These are phyloP conservation scores for Phytophthora cryptogea DNA, from an alignment of 352 stramenopile genomes.

Conservation along the genomic window DNA sequence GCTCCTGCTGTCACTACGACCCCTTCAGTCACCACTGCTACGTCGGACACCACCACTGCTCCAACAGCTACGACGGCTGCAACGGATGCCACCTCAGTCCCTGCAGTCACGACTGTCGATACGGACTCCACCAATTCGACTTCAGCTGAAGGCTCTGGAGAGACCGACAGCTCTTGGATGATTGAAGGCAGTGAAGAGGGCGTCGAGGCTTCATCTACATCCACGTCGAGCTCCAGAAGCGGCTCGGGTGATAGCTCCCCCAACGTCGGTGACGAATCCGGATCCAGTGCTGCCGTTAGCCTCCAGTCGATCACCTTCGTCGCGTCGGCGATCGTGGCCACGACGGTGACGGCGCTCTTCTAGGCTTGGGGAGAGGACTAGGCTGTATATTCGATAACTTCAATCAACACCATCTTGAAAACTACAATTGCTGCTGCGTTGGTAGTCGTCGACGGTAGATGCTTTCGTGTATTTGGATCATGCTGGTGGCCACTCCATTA, in stretches of 20 bases:
- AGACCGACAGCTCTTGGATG: neutral
- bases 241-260: constrained; percentile 19
- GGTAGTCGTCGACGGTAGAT: too few relatives aligned
- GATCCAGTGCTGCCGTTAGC: constrained; percentile 18
- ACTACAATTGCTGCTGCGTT: neutral
- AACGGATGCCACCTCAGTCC: neutral
- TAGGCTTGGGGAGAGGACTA: constrained; percentile 24
- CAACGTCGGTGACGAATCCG: constrained; percentile 22
- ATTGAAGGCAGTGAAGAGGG: neutral
- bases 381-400: constrained; percentile 37
- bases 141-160: neutral
- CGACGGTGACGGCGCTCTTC: constrained; percentile 23
- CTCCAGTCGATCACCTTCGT: constrained; percentile 26
- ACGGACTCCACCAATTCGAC: constrained; percentile 6
- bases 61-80: neutral
- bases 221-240: neutral
- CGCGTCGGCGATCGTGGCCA: constrained; percentile 18
- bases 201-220: neutral
- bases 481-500: neutral
- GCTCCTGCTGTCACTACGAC: neutral
- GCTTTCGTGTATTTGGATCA: too few relatives aligned
- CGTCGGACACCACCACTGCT: constrained; percentile 1
- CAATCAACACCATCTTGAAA: constrained; percentile 25
- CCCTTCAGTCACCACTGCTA: neutral
- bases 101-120: neutral